Conservation (phyloP, 768 basidiomycete species). For the Xerocomellus intermedius region DNA sequence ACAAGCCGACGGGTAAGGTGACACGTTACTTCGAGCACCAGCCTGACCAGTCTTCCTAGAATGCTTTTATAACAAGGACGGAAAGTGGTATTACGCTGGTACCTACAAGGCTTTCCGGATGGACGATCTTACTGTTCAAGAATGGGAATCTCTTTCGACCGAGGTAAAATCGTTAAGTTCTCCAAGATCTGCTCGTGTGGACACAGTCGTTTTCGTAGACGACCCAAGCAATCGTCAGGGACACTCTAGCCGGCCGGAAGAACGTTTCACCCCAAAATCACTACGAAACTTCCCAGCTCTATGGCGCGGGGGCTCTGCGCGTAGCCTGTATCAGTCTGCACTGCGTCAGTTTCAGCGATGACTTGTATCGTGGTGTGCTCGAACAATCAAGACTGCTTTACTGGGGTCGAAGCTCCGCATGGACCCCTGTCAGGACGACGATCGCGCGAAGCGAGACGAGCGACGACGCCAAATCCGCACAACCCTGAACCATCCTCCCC, state of each 20-base stretch:
- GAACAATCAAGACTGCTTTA: constrained; percentile 50
- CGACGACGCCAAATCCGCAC: constrained; percentile 8
- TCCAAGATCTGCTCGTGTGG: neutral
- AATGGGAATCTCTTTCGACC: constrained; percentile 64
- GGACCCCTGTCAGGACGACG: constrained; percentile 10
- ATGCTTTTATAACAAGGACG: constrained; percentile 80
- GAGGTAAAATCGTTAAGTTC: constrained; percentile 45
- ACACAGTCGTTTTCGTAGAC: constrained; percentile 43
- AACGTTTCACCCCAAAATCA: constrained; percentile 76
- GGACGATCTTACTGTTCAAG: constrained; percentile 60
- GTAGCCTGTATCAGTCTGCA: constrained; percentile 73
- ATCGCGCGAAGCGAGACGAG: constrained; percentile 11
- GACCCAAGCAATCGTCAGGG: constrained; percentile 62
- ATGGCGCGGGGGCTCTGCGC: constrained; percentile 67
- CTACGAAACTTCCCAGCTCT: constrained; percentile 73
- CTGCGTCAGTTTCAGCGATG: constrained; percentile 73
- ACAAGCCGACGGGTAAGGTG: constrained; percentile 57
- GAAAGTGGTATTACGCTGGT: constrained; percentile 84
- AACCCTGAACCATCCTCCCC: constrained; percentile 3
- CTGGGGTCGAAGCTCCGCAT: constrained; percentile 23
- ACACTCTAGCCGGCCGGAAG: constrained; percentile 68
- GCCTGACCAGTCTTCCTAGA: constrained; percentile 40
- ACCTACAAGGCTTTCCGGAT: constrained; percentile 66
- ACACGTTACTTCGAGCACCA: neutral
- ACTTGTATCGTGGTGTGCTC: constrained; percentile 61